Base-by-base conservation (phyloP, 768 basidiomycete genomes). In the Rhodotorula graminis region DNA sequence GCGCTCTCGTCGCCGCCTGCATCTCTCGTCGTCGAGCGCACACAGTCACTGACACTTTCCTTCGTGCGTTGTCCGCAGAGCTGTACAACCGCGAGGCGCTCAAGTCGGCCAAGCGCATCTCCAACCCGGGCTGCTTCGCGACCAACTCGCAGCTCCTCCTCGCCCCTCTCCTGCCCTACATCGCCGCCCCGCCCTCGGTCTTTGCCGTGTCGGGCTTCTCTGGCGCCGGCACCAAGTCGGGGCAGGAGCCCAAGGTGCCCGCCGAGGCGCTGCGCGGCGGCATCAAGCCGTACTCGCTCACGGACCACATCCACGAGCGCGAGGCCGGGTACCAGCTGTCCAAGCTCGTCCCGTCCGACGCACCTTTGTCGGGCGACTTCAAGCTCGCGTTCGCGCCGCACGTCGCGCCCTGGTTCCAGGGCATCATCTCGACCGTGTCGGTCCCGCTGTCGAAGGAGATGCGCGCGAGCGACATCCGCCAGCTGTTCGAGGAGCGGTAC, bases 301-400 rank as follows among this genome's bases (percentile, higher is more conserved):
- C 96, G 23, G 93, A 94, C 81, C 96, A 99, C 82, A 96, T 99
- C 79, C 96, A 99, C 84, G 96, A 99, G 81, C 90, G 96, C 58
- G 96, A 99, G 82, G 92, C 94, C 0, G 88, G 89, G 6, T 83
- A 84, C 76, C 96, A 96, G 81, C 87, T 99, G 63, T 87, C 90
- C 15, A 85, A 92, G 49, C 82, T 88, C 53, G 27, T 71, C 52
- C 75, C 55, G 8, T 0, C 29, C 18, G 29, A 46, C 29, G 55
- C 55, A 18, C 53, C 62, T 0, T 94, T 99, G 81, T 82, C 90
- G 53, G 92, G 93, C 50, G 59, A 71, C 14, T 81, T 84, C 76
- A 86, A 88, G 76, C 79, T 97, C 62, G 91, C 90, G 46, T 98
- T 99, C 82, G 83, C 92, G 61, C 96, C 96, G 19, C 83, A 84